Percentiles rank a stretch among this genome's conserved stretches.
phyloP scores from a whole-genome alignment of 306 rosid genomes.

The Glycine soja region DNA sequence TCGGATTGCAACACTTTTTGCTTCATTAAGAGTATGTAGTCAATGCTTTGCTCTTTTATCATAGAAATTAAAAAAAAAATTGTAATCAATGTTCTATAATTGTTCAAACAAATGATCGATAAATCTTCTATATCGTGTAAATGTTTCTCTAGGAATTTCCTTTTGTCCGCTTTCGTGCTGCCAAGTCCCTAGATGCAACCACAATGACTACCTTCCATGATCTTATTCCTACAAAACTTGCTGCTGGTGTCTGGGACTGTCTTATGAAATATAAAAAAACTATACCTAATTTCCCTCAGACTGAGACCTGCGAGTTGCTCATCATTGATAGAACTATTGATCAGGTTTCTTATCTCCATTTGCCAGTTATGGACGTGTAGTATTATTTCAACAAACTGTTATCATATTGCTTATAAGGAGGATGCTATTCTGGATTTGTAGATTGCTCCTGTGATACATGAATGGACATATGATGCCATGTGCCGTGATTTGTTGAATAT shows the following conservation, averaged over 20 bases:
- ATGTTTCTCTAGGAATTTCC: conserved; percentile 78
- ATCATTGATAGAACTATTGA: conserved; percentile 95
- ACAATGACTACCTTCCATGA: conserved; percentile 92
- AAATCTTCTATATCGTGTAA: conserved; percentile 44
- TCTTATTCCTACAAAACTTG: conserved; percentile 92
- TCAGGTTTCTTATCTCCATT: conserved; percentile 75
- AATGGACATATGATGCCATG: conserved; percentile 98
- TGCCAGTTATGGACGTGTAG: conserved; percentile 37
- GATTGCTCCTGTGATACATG: conserved; percentile 96
- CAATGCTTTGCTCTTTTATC: conserved; percentile 15
- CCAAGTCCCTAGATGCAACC: conserved; percentile 90
- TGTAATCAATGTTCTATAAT: conserved; percentile 27
- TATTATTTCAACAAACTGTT: conserved; percentile 34
- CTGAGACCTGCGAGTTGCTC: conserved; percentile 94
- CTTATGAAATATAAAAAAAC: conserved; percentile 78
- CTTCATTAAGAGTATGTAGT: conserved; percentile 82
- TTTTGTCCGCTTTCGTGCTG: conserved; percentile 85
- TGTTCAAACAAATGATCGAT: conserved; percentile 33
- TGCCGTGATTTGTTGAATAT: conserved; percentile 87
- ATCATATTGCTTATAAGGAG: conserved; percentile 48
- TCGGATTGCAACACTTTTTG: conserved; percentile 92
- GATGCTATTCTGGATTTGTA: conserved; percentile 57
- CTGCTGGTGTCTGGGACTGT: conserved; percentile 94
- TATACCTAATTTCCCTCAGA: conserved; percentile 79
- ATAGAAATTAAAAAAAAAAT: conserved; percentile 1